Conservation (phyloP, 164 flowering plant genomes). For the Sedum album region DNA sequence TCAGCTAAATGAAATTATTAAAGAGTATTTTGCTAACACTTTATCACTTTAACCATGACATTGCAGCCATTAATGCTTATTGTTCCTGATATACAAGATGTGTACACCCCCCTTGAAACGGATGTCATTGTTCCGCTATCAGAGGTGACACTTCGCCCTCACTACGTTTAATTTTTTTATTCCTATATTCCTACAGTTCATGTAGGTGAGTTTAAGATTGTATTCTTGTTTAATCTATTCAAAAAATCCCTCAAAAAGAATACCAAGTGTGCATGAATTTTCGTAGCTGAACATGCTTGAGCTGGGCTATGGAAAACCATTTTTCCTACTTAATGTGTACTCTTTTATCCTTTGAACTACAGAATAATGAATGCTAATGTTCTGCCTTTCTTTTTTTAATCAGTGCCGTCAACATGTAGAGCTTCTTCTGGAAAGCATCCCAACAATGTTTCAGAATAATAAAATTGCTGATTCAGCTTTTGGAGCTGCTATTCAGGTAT, state of each 20-base stretch:
- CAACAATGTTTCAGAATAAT: conserved; percentile 80
- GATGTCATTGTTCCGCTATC: conserved; percentile 90
- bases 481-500: conserved; percentile 92
- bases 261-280: background rate
- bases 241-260: background rate
- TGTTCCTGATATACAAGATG: conserved; percentile 97
- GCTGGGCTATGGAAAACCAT: background rate
- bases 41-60: background rate
- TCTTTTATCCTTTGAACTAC: background rate
- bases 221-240: background rate
- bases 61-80: conserved; percentile 97
- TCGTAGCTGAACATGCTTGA: background rate
- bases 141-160: conserved; percentile 46
- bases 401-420: conserved; percentile 92
- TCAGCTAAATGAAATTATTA: background rate
- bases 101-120: conserved; percentile 89
- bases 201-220: background rate
- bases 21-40: background rate
- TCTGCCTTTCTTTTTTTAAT: background rate
- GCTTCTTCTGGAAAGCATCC: conserved; percentile 85
- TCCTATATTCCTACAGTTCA: background rate
- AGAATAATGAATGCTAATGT: background rate
- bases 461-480: conserved; percentile 86
- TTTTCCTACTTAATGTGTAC: no score
- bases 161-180: background rate